Percentiles rank a stretch among this genome's conserved stretches.
Conservation (phyloP, 768 basidiomycete genomes). For the Suillus subalutaceus region DNA sequence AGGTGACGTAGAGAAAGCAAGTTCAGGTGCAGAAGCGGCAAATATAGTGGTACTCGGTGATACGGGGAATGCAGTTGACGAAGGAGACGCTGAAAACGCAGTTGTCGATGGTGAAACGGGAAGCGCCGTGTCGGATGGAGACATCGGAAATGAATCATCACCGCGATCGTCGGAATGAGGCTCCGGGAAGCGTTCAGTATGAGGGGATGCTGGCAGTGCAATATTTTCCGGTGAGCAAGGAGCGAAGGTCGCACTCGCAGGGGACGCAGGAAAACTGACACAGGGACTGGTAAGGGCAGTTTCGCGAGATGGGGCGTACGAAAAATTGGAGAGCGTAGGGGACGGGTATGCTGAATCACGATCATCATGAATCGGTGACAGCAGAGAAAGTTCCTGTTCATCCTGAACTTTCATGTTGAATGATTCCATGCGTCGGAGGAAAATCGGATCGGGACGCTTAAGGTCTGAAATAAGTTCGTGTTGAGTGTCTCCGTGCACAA, state of each 20-base stretch:
- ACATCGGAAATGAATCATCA: constrained; percentile 1
- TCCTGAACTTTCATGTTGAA: constrained; percentile 5
- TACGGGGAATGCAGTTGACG: constrained; percentile 1
- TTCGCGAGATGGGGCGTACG: constrained; percentile 28
- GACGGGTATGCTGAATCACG: constrained; percentile 29
- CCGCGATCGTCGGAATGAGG: background rate
- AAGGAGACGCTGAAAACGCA: constrained; percentile 13
- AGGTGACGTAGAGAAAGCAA: constrained; percentile 7
- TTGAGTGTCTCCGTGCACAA: constrained; percentile 32
- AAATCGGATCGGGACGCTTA: constrained; percentile 10
- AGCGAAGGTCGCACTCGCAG: constrained; percentile 22
- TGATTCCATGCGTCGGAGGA: constrained; percentile 9
- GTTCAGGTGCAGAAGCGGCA: background rate
- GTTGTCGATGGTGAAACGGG: constrained; percentile 4
- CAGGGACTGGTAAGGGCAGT: constrained; percentile 28
- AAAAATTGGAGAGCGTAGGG: constrained; percentile 32
- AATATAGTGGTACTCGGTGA: constrained; percentile 11
- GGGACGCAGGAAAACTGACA: constrained; percentile 27
- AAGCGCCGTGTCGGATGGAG: constrained; percentile 12
- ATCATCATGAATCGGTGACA: constrained; percentile 21
- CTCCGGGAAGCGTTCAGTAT: constrained; percentile 16
- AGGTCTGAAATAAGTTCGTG: constrained; percentile 27
- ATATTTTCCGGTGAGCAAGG: constrained; percentile 28
- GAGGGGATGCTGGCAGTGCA: constrained; percentile 28
- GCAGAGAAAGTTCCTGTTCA: constrained; percentile 22